A percentile compares a stretch with the other conserved stretches of the same genome.
Conservation (phyloP, 192 early-diverging fungal genomes). For the Polychytrium aggregatum region DNA sequence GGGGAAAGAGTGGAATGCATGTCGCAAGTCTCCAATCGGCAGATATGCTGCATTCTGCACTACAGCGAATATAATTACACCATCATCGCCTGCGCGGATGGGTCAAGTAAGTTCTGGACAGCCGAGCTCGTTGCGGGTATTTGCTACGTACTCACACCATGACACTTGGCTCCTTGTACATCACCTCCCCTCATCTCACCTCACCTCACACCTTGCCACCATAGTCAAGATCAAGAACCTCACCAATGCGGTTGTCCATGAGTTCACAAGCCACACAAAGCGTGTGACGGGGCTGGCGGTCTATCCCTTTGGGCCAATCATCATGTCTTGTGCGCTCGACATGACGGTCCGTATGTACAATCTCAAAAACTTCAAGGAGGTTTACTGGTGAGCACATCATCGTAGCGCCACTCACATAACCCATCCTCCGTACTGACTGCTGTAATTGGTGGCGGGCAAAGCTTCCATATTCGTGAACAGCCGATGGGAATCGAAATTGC, state of each 20-base stretch:
- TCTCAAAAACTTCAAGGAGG: slow-evolving; percentile 33
- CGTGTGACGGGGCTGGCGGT: slow-evolving; percentile 24
- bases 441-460: slow-evolving; percentile 7
- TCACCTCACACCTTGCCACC: neutral
- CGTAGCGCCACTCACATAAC: neutral
- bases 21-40: slow-evolving; percentile 18
- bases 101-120: slow-evolving; percentile 19
- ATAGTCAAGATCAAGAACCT: slow-evolving; percentile 30
- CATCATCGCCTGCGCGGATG: slow-evolving; percentile 32
- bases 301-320: slow-evolving; percentile 24
- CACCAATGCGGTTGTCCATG: slow-evolving; percentile 28
- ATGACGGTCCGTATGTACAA: slow-evolving; percentile 32
- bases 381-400: slow-evolving; percentile 25
- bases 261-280: slow-evolving; percentile 32
- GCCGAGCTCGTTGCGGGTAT: neutral
- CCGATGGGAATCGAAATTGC: slow-evolving; percentile 26
- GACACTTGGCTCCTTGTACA: neutral
- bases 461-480: slow-evolving; percentile 25
- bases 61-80: slow-evolving; percentile 34
- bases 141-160: neutral
- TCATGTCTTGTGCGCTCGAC: slow-evolving; percentile 30
- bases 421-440: neutral
- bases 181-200: neutral
- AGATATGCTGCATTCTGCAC: slow-evolving; percentile 20
- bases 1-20: slow-evolving; percentile 15